Evolutionary conservation across 2,329 filamentous ascomycete genomes (phyloP).

Genomic region (Penicillium sp.): DNA sequence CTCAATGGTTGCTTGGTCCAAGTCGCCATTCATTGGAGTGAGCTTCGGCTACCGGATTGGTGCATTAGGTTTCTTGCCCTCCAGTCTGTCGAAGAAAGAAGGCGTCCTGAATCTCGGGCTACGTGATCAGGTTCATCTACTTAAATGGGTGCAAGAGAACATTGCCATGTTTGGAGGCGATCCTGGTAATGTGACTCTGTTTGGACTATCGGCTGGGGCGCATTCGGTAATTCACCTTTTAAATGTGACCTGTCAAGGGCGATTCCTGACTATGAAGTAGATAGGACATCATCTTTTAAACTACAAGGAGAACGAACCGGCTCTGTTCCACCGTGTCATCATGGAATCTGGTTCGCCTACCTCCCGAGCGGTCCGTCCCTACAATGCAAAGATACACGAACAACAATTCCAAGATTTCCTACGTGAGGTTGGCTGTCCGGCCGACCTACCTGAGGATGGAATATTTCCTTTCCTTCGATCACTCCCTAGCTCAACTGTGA

Average conservation of each 20-base stretch:
- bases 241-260: no score
- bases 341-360: constrained; percentile 54
- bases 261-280: constrained; percentile 39
- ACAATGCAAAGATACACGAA: constrained; percentile 47
- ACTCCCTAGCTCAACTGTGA: constrained; percentile 41
- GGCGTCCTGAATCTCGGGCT: constrained; percentile 54
- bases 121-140: constrained; percentile 41
- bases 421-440: constrained; percentile 38
- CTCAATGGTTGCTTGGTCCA: constrained; percentile 62
- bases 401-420: constrained; percentile 52
- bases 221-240: constrained; percentile 50
- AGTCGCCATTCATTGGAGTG: constrained; percentile 50
- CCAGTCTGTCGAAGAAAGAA: constrained; percentile 55
- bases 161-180: constrained; percentile 33
- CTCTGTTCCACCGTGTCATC: constrained; percentile 52
- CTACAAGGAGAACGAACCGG: constrained; percentile 35
- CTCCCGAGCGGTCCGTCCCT: constrained; percentile 52
- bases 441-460: constrained; percentile 31
- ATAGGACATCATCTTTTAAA: constrained; percentile 70
- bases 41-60: constrained; percentile 53
- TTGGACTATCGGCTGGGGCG: constrained; percentile 45
- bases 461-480: constrained; percentile 50
- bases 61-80: constrained; percentile 68
- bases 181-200: constrained; percentile 40
- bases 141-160: constrained; percentile 35